These are phyloP conservation scores for Aspergillus caelatus DNA, from an alignment of 2,329 filamentous ascomycete species.

Conservation along the genomic window DNA sequence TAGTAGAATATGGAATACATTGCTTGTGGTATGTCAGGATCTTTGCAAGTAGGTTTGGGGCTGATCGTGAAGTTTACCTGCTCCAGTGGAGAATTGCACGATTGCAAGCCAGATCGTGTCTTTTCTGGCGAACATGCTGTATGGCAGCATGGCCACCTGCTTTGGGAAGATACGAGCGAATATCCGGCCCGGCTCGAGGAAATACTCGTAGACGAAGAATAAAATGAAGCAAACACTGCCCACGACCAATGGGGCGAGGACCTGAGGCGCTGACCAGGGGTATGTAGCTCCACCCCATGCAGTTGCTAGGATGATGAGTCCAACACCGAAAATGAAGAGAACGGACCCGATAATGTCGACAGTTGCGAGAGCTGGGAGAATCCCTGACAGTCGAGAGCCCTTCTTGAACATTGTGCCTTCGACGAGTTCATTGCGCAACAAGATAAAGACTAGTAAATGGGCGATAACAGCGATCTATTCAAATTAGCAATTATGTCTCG, in stretches of 20 bases:
- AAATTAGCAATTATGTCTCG: slow-evolving; percentile 29
- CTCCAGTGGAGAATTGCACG: slow-evolving; percentile 63
- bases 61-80: slow-evolving; percentile 33
- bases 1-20: slow-evolving; percentile 67
- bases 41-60: slow-evolving; percentile 38
- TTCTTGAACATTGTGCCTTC: slow-evolving; percentile 49
- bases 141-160: slow-evolving; percentile 67
- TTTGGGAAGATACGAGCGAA: slow-evolving; percentile 54
- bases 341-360: slow-evolving; percentile 60
- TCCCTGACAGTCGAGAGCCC: slow-evolving; percentile 34
- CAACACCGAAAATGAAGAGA: slow-evolving; percentile 59
- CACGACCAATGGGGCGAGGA: slow-evolving; percentile 53
- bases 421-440: slow-evolving; percentile 63
- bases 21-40: slow-evolving; percentile 19
- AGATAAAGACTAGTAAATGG: slow-evolving; percentile 57
- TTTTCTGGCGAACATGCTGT: slow-evolving; percentile 57
- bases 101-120: slow-evolving; percentile 66
- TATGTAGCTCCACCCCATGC: slow-evolving; percentile 61
- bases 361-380: slow-evolving; percentile 55
- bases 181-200: slow-evolving; percentile 54
- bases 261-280: slow-evolving; percentile 53
- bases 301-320: slow-evolving; percentile 57
- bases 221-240: slow-evolving; percentile 46
- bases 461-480: slow-evolving; percentile 50
- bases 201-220: slow-evolving; percentile 58